Conservation (phyloP, 2,329 filamentous ascomycete species). For the Mycosphaerella sp. region DNA sequence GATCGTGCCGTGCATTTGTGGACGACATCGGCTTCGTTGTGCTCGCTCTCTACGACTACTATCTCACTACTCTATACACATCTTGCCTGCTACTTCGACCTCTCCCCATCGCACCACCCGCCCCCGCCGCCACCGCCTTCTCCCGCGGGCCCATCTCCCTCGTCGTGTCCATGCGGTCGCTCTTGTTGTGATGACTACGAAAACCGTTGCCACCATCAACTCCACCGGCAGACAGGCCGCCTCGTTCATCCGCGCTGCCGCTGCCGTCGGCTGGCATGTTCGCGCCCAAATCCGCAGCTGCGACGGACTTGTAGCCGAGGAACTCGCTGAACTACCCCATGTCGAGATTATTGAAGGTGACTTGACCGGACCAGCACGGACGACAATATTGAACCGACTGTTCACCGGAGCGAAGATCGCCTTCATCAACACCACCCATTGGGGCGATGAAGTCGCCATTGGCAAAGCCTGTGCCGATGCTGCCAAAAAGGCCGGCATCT, state of each 20-base stretch:
- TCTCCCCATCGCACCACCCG: too few species aligned
- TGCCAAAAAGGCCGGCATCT: constrained; percentile 73
- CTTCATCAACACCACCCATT: constrained; percentile 97
- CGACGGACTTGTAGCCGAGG: constrained; percentile 80
- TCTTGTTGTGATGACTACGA: constrained; percentile 39
- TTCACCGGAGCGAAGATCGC: constrained; percentile 82
- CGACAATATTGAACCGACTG: constrained; percentile 28
- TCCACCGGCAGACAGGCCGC: constrained; percentile 92
- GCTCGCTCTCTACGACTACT: neutral
- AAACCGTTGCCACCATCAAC: constrained; percentile 92
- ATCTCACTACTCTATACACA: too few species aligned
- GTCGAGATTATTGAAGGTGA: constrained; percentile 67
- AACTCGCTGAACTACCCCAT: constrained; percentile 76
- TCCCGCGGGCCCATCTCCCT: neutral
- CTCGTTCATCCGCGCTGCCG: constrained; percentile 88
- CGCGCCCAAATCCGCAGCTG: constrained; percentile 84
- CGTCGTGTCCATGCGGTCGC: constrained; percentile 17
- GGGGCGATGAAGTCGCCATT: constrained; percentile 87
- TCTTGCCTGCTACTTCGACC: too few species aligned
- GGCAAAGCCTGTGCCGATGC: constrained; percentile 84
- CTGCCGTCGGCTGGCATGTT: constrained; percentile 87
- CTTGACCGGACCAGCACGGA: constrained; percentile 43
- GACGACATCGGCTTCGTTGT: neutral
- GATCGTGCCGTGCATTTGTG: neutral
- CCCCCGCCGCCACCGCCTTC: too few species aligned